These are phyloP conservation scores for Suhomyces choctaworum DNA, from an alignment of 1,139 yeast species.

Conservation along the genomic window DNA sequence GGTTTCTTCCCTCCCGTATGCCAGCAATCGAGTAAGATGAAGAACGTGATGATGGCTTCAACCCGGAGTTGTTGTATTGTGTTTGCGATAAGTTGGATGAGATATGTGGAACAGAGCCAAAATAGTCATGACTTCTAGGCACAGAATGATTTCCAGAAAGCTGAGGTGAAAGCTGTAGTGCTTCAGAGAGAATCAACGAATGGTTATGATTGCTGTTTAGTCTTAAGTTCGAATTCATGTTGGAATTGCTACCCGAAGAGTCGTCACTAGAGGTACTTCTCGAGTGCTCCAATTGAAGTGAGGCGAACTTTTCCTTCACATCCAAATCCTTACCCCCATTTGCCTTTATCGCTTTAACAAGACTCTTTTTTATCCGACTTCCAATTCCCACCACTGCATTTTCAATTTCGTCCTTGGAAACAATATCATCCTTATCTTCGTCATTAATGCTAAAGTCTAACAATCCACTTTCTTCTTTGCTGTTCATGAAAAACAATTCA, in stretches of 20 bases:
- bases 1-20: conserved; percentile 32
- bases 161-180: conserved; percentile 13
- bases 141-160: background rate
- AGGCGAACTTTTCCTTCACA: conserved; percentile 26
- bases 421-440: conserved; percentile 29
- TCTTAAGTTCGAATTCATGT: conserved; percentile 15
- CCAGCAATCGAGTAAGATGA: conserved; percentile 35
- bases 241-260: conserved; percentile 22
- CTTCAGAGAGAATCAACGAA: conserved; percentile 42
- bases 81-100: conserved; percentile 9
- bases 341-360: conserved; percentile 52
- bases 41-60: conserved; percentile 15
- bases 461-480: conserved; percentile 13
- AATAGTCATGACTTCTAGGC: conserved; percentile 5
- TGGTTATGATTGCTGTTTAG: conserved; percentile 22
- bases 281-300: conserved; percentile 29
- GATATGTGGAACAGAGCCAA: conserved; percentile 10
- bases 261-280: conserved; percentile 39
- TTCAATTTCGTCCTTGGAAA: conserved; percentile 68
- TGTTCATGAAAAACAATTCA: conserved; percentile 40
- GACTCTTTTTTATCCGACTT: conserved; percentile 58
- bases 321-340: conserved; percentile 35
- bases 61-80: conserved; percentile 2
- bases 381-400: conserved; percentile 83
- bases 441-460: conserved; percentile 16